These are phyloP conservation scores for Aschersonia sp. DNA, from an alignment of 2,329 filamentous ascomycete genomes.

Conservation along the genomic window DNA sequence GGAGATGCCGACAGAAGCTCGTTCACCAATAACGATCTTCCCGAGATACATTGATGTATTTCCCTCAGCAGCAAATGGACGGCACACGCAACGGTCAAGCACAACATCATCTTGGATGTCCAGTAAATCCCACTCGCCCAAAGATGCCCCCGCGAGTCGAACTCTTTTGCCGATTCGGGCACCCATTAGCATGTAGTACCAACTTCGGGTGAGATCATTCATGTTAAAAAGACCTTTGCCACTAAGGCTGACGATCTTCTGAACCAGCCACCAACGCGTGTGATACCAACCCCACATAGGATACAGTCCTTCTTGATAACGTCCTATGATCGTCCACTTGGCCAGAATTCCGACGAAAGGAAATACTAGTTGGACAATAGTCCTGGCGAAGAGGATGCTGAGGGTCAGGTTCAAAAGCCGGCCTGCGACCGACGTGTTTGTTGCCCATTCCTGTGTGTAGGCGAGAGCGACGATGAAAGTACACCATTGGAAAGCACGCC, in stretches of 20 bases:
- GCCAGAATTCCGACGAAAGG: constrained; percentile 32
- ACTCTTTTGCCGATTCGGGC: constrained; percentile 37
- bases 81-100: constrained; percentile 30
- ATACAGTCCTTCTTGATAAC: constrained; percentile 35
- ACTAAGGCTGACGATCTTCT: constrained; percentile 35
- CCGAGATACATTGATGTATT: constrained; percentile 44
- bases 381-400: constrained; percentile 26
- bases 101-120: constrained; percentile 34
- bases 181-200: constrained; percentile 37
- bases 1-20: constrained; percentile 30
- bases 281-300: constrained; percentile 47
- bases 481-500: constrained; percentile 36
- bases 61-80: constrained; percentile 39
- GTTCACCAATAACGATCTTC: constrained; percentile 31
- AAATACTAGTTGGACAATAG: constrained; percentile 21
- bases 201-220: constrained; percentile 21
- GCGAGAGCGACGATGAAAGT: constrained; percentile 33
- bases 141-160: constrained; percentile 24
- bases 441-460: constrained; percentile 23
- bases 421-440: constrained; percentile 23
- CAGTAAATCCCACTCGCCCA: constrained; percentile 44
- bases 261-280: constrained; percentile 42
- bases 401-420: constrained; percentile 33
- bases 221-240: constrained; percentile 30
- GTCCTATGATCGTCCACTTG: constrained; percentile 41